phyloP scores from a whole-genome alignment of 768 basidiomycete species.

The Rickenella mellea region DNA sequence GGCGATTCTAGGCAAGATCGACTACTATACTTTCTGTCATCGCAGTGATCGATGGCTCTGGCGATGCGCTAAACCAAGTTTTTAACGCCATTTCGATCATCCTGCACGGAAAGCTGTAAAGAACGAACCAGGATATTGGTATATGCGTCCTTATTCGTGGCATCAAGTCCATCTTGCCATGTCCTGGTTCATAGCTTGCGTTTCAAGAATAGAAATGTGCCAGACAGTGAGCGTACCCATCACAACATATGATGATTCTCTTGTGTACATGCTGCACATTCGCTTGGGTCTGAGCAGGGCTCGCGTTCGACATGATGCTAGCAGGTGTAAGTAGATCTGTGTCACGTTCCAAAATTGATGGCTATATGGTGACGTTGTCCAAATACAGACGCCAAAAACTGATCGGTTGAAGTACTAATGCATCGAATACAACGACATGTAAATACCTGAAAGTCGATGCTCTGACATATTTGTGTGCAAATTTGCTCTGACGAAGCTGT shows the following conservation, averaged over 20 bases:
- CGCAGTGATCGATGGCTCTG: slow-evolving; percentile 40
- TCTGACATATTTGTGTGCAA: no score
- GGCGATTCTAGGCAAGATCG: no score
- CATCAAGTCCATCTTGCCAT: slow-evolving; percentile 52
- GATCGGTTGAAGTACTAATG: no score
- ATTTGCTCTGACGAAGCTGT: no score
- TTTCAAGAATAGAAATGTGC: background rate
- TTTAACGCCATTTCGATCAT: background rate
- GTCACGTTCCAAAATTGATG: no score
- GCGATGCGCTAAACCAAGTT: slow-evolving; percentile 35
- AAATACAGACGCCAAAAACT: no score
- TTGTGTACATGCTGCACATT: no score
- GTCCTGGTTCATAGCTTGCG: slow-evolving; percentile 31
- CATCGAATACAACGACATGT: slow-evolving; percentile 21
- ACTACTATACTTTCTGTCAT: slow-evolving; percentile 26
- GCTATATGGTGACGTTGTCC: no score
- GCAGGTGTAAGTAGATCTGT: no score
- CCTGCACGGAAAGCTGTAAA: background rate
- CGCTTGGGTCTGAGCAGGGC: no score
- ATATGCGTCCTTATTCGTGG: slow-evolving; percentile 19
- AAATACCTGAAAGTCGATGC: slow-evolving; percentile 21
- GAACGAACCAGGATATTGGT: slow-evolving; percentile 20
- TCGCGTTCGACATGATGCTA: no score
- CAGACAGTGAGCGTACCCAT: slow-evolving; percentile 49
- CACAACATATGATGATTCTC: slow-evolving; percentile 65